These are phyloP conservation scores for Komagataella mondaviorum DNA, from an alignment of 805 yeast genomes.

Conservation along the genomic window DNA sequence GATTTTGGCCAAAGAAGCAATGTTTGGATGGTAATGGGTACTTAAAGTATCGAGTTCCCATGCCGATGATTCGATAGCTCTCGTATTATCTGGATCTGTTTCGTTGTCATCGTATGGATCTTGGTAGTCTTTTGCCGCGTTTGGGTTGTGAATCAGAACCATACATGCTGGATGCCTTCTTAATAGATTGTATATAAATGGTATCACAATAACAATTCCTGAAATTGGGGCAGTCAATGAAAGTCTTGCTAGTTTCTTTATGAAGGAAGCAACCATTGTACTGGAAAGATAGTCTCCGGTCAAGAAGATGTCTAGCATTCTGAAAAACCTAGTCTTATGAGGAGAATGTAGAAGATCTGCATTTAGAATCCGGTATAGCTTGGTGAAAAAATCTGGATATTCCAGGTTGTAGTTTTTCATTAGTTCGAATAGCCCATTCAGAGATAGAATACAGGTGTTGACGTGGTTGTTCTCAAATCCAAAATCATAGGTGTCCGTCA, in stretches of 20 bases:
- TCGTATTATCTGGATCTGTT: constrained; percentile 61
- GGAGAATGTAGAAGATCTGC: constrained; percentile 63
- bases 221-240: constrained; percentile 73
- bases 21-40: constrained; percentile 88
- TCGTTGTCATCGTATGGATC: constrained; percentile 65
- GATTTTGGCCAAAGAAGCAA: constrained; percentile 81
- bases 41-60: constrained; percentile 81
- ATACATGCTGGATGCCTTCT: constrained; percentile 92
- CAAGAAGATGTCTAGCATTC: constrained; percentile 75
- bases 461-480: constrained; percentile 19
- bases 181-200: constrained; percentile 81
- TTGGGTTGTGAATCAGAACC: constrained; percentile 60
- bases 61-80: constrained; percentile 72
- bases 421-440: constrained; percentile 78
- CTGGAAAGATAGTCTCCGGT: constrained; percentile 82
- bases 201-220: constrained; percentile 75
- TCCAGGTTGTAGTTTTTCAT: constrained; percentile 77
- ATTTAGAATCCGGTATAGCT: constrained; percentile 70
- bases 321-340: constrained; percentile 76
- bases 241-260: constrained; percentile 68
- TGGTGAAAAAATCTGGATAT: constrained; percentile 79
- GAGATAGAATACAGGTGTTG: constrained; percentile 43
- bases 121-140: constrained; percentile 15
- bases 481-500: constrained; percentile 68
- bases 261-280: constrained; percentile 74